Percentiles rank a stretch among this genome's conserved stretches.
These are phyloP conservation scores for Coelastrella sp. DNA, from an alignment of 139 green algal genomes.

Conservation along the genomic window DNA sequence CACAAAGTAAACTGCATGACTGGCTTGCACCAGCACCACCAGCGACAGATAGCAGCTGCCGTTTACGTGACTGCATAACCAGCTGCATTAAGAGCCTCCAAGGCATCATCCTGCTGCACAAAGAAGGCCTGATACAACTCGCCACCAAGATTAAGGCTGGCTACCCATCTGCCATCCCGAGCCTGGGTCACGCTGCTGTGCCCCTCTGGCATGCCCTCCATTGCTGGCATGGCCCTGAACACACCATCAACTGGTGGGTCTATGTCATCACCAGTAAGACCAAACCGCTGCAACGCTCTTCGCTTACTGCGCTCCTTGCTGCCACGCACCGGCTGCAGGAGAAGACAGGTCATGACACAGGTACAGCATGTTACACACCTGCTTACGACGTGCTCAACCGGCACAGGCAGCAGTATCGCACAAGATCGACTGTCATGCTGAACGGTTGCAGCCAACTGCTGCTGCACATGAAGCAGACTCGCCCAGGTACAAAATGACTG, in stretches of 20 bases:
- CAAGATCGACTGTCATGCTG: no score
- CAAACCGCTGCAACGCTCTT: constrained; percentile 44
- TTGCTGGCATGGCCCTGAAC: constrained; percentile 55
- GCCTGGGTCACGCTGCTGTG: constrained; percentile 26
- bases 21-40: background rate
- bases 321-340: constrained; percentile 8
- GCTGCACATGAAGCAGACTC: no score
- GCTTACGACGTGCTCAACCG: no score
- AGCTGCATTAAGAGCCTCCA: constrained; percentile 58
- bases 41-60: background rate
- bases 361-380: background rate
- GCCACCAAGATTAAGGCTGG: constrained; percentile 57
- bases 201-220: constrained; percentile 1
- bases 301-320: constrained; percentile 39
- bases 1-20: no score
- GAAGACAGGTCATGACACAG: background rate
- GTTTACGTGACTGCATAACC: constrained; percentile 38
- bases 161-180: constrained; percentile 53
- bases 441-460: no score
- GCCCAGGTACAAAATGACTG: no score
- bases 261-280: constrained; percentile 46
- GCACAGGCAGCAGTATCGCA: no score
- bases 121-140: constrained; percentile 73
- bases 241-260: constrained; percentile 61
- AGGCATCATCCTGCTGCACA: constrained; percentile 54